Conservation (phyloP, 306 rosid genomes). For the Datisca glomerata region DNA sequence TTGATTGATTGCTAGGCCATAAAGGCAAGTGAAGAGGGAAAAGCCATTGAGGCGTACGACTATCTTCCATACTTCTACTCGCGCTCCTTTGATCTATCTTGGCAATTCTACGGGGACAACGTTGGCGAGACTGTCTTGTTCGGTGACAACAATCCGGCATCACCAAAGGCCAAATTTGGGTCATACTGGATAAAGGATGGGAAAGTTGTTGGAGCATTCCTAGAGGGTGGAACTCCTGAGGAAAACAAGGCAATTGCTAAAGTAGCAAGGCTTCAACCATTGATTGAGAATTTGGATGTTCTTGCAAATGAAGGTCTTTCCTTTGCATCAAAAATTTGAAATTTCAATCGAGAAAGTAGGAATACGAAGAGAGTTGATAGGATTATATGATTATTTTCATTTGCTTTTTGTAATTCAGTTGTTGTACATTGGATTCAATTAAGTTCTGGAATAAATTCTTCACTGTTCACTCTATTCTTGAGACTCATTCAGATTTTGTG, state of each 20-base stretch:
- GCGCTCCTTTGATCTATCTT: conserved; percentile 73
- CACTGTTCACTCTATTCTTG: too few relatives aligned
- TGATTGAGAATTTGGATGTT: conserved; percentile 35
- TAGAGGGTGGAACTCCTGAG: conserved; percentile 75
- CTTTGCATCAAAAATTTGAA: conserved; percentile 66
- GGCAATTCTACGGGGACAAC: conserved; percentile 97
- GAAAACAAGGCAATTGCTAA: conserved; percentile 89
- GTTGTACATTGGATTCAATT: conserved; percentile 1
- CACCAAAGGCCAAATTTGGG: conserved; percentile 69
- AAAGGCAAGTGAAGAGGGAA: conserved; percentile 64
- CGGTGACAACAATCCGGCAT: conserved; percentile 62
- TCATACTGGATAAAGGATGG: conserved; percentile 91
- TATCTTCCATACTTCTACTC: conserved; percentile 96
- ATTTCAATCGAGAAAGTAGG: background rate
- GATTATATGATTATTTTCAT: background rate
- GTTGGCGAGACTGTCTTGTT: conserved; percentile 79
- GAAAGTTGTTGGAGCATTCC: conserved; percentile 67
- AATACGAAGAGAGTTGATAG: too few relatives aligned
- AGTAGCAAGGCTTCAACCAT: conserved; percentile 69
- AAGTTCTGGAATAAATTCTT: too few relatives aligned
- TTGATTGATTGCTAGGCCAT: conserved; percentile 48
- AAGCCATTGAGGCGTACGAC: conserved; percentile 68
- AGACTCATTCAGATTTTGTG: too few relatives aligned
- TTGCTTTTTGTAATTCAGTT: background rate
- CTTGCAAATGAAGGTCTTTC: conserved; percentile 72